Conservation (phyloP, 2,329 filamentous ascomycete species). For the Pezicula carpinea region DNA sequence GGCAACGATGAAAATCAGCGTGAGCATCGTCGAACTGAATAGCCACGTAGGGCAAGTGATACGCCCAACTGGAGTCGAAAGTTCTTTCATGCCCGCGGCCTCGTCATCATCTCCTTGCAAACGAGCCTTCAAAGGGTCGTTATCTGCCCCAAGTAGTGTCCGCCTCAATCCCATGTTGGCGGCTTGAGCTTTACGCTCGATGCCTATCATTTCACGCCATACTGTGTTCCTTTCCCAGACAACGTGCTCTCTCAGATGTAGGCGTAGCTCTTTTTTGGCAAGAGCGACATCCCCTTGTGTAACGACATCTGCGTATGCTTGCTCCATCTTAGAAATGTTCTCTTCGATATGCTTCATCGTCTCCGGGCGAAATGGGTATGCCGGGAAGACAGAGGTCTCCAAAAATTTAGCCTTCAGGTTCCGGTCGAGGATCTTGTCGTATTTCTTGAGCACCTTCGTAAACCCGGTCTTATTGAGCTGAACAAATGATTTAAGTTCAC, state of each 20-base stretch:
- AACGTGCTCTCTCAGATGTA: slow-evolving; percentile 92
- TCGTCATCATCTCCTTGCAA: slow-evolving; percentile 82
- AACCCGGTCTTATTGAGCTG: slow-evolving; percentile 97
- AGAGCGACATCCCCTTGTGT: slow-evolving; percentile 73
- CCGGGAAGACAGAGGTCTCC: slow-evolving; percentile 64
- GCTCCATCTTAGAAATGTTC: slow-evolving; percentile 70
- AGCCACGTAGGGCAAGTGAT: slow-evolving; percentile 78
- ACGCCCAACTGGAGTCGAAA: slow-evolving; percentile 75
- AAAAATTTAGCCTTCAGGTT: slow-evolving; percentile 76
- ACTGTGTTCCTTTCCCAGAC: slow-evolving; percentile 99
- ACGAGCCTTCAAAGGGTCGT: slow-evolving; percentile 61
- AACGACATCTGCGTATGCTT: slow-evolving; percentile 74
- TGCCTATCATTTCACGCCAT: slow-evolving; percentile 98
- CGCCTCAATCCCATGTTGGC: slow-evolving; percentile 78
- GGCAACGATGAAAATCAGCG: slow-evolving; percentile 63
- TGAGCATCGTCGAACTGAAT: slow-evolving; percentile 75
- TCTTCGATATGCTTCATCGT: slow-evolving; percentile 69
- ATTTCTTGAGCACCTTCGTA: slow-evolving; percentile 95
- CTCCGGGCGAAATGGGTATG: slow-evolving; percentile 74
- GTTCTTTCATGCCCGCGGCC: slow-evolving; percentile 55
- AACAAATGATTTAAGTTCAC: slow-evolving; percentile 91
- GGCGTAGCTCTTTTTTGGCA: slow-evolving; percentile 79
- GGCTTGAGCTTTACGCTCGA: slow-evolving; percentile 91
- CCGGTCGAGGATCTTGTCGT: slow-evolving; percentile 90
- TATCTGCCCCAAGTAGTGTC: slow-evolving; percentile 72